phyloP scores from a whole-genome alignment of 2,329 filamentous ascomycete genomes.

The Trichoderma koningii region DNA sequence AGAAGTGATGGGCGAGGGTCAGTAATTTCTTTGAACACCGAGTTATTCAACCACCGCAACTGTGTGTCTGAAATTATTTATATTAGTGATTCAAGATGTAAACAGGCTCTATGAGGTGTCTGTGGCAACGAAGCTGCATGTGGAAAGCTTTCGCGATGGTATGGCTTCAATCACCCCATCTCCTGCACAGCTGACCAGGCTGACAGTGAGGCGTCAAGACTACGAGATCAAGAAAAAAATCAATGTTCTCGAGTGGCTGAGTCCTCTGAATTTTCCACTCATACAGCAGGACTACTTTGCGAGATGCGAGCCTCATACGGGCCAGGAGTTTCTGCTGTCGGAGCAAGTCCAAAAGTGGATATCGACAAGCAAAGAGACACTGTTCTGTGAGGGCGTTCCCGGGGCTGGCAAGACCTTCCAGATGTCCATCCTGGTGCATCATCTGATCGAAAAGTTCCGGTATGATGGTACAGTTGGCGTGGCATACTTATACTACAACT shows the following conservation, averaged over 20 bases:
- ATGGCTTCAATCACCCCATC: background rate
- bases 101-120: background rate
- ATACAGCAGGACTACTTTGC: background rate
- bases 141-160: background rate
- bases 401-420: background rate
- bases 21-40: background rate
- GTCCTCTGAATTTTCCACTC: background rate
- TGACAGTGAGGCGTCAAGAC: background rate
- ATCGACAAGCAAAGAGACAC: background rate
- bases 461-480: background rate
- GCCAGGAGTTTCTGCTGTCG: background rate
- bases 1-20: background rate
- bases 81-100: background rate
- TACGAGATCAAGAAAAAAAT: background rate
- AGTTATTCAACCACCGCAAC: background rate
- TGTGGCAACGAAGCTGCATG: background rate
- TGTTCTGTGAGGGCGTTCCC: background rate
- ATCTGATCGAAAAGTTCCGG: background rate
- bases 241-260: background rate
- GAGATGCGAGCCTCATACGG: background rate
- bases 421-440: background rate
- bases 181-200: too few relatives aligned
- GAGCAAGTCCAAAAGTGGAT: background rate
- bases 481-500: constrained; percentile 10
- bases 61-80: background rate